phyloP scores from a whole-genome alignment of 2,329 filamentous ascomycete genomes.

The Diaporthe citri region DNA sequence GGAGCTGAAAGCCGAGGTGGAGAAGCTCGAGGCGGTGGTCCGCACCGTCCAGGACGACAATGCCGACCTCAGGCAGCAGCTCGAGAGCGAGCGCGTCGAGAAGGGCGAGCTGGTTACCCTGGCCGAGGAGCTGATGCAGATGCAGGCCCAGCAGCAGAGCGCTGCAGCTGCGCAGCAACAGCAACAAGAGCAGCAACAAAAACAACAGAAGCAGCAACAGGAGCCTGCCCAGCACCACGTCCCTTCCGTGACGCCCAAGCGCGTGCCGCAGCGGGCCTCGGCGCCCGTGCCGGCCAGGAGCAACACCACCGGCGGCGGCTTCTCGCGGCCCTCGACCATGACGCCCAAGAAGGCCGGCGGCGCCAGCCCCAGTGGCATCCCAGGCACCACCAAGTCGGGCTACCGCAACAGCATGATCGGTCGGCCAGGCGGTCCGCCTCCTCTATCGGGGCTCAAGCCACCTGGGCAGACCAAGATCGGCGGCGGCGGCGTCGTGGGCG shows the following conservation, averaged over 20 bases:
- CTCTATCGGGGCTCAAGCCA: slow-evolving; percentile 68
- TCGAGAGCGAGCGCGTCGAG: slow-evolving; percentile 82
- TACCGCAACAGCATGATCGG: slow-evolving; percentile 65
- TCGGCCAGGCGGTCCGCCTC: slow-evolving; percentile 52
- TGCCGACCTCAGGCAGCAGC: slow-evolving; percentile 70
- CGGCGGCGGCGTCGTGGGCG: slow-evolving; percentile 52
- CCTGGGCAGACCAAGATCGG: slow-evolving; percentile 68
- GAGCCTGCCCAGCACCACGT: slow-evolving; percentile 24
- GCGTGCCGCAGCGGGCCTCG: slow-evolving; percentile 37
- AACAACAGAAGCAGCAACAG: slow-evolving; percentile 4
- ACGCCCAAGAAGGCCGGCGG: slow-evolving; percentile 36
- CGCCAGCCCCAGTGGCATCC: slow-evolving; percentile 37
- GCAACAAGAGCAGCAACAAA: slow-evolving; percentile 36
- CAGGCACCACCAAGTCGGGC: slow-evolving; percentile 50
- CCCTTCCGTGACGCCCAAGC: slow-evolving; percentile 35
- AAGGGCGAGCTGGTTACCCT: slow-evolving; percentile 86
- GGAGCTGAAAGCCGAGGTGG: slow-evolving; percentile 79
- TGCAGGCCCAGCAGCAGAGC: slow-evolving; percentile 68
- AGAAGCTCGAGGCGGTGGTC: slow-evolving; percentile 81
- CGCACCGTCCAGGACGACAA: slow-evolving; percentile 78
- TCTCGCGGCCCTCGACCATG: slow-evolving; percentile 34
- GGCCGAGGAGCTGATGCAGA: slow-evolving; percentile 85
- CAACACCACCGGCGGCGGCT: slow-evolving; percentile 31
- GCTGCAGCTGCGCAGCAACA: slow-evolving; percentile 50
- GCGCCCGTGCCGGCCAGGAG: slow-evolving; percentile 31